Percentiles rank a stretch among this genome's conserved stretches.
These are phyloP conservation scores for Thermomucor indicae-seudaticae DNA, from an alignment of 371 early-diverging fungal genomes.

Conservation along the genomic window DNA sequence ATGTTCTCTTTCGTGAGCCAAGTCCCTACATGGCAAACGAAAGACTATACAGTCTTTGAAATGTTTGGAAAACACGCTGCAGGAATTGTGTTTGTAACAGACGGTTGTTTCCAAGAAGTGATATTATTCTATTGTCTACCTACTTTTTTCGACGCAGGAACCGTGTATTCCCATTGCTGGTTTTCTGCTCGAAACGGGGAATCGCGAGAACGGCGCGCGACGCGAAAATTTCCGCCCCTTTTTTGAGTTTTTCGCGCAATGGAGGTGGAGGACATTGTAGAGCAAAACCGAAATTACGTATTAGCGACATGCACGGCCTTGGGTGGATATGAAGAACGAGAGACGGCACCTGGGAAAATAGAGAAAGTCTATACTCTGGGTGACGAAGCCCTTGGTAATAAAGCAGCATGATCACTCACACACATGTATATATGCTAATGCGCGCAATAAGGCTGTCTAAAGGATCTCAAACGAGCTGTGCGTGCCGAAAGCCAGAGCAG, in stretches of 20 bases:
- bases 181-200: too few relatives aligned
- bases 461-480: slow-evolving; percentile 62
- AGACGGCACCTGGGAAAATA: slow-evolving; percentile 26
- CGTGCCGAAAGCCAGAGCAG: slow-evolving; percentile 59
- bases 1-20: too few relatives aligned
- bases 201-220: too few relatives aligned
- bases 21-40: too few relatives aligned
- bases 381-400: slow-evolving; percentile 73
- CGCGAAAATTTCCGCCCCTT: too few relatives aligned
- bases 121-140: too few relatives aligned
- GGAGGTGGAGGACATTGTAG: slow-evolving; percentile 19
- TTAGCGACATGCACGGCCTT: slow-evolving; percentile 79
- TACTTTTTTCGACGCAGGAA: too few relatives aligned
- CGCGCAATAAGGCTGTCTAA: slow-evolving; percentile 32
- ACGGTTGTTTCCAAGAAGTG: too few relatives aligned
- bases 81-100: too few relatives aligned
- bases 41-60: too few relatives aligned
- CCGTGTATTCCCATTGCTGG: too few relatives aligned
- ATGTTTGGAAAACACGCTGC: too few relatives aligned
- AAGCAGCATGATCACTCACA: not conserved
- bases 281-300: slow-evolving; percentile 29
- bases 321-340: slow-evolving; percentile 68
- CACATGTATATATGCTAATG: not conserved
- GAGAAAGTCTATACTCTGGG: slow-evolving; percentile 67
- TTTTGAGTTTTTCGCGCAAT: slow-evolving; percentile 5